A percentile compares a stretch with the other conserved stretches of the same genome.
Conservation (phyloP, 2,329 filamentous ascomycete genomes). For the Diaporthe citri region DNA sequence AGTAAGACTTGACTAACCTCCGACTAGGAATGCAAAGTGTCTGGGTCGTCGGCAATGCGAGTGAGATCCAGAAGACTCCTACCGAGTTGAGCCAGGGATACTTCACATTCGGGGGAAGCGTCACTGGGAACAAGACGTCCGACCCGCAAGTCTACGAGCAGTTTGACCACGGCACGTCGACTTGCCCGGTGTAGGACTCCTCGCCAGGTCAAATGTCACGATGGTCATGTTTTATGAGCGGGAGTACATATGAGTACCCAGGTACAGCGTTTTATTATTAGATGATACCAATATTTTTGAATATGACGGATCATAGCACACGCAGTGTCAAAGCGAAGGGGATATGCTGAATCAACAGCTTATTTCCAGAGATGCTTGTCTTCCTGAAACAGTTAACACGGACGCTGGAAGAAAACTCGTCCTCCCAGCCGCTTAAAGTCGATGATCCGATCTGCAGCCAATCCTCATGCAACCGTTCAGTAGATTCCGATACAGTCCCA, state of each 20-base stretch:
- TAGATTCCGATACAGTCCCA: too few species aligned
- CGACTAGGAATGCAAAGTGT: slow-evolving; percentile 55
- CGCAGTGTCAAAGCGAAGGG: not conserved
- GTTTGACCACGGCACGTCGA: slow-evolving; percentile 12
- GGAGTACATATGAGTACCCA: not conserved
- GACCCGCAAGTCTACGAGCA: slow-evolving; percentile 30
- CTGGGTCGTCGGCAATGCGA: slow-evolving; percentile 56
- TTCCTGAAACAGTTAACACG: too few species aligned
- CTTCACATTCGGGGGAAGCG: slow-evolving; percentile 58
- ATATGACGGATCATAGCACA: not conserved
- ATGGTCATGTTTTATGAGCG: not conserved
- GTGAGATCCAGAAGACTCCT: slow-evolving; percentile 52
- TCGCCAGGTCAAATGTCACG: not conserved
- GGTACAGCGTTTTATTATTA: slow-evolving; percentile 17
- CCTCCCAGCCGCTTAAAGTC: too few species aligned
- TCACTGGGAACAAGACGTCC: slow-evolving; percentile 54
- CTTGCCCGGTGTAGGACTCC: not conserved
- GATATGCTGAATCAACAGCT: not conserved
- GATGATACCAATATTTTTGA: slow-evolving; percentile 6
- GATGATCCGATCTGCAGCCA: too few species aligned
- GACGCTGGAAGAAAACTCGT: too few species aligned
- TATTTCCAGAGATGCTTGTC: accelerated
- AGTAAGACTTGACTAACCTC: slow-evolving; percentile 28
- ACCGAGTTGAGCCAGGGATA: slow-evolving; percentile 55
- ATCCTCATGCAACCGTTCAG: too few species aligned